Evolutionary conservation across 805 yeast species (phyloP).

Genomic region (Saturnispora saitoi): DNA sequence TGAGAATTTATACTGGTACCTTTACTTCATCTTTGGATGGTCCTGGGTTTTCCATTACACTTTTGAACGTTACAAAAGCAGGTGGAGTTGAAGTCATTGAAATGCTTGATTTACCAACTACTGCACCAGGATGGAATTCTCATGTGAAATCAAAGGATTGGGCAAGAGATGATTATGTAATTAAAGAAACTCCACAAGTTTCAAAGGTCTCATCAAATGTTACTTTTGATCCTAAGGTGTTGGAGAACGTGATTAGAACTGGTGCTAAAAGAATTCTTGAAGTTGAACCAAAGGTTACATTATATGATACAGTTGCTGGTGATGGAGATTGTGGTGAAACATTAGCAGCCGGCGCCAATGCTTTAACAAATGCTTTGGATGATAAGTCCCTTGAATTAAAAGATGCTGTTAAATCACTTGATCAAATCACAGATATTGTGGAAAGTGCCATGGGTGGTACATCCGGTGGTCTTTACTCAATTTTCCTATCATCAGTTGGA

Average conservation of each 20-base stretch:
- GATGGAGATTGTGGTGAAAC: constrained; percentile 98
- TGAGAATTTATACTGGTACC: constrained; percentile 63
- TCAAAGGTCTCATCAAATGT: constrained; percentile 16
- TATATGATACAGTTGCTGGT: constrained; percentile 82
- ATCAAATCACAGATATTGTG: constrained; percentile 72
- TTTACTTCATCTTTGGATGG: constrained; percentile 87
- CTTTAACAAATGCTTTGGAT: constrained; percentile 48
- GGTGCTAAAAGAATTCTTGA: constrained; percentile 46
- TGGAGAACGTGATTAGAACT: constrained; percentile 32
- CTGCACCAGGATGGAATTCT: constrained; percentile 78
- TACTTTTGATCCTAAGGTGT: constrained; percentile 24
- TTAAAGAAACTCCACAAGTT: constrained; percentile 24
- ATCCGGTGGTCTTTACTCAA: constrained; percentile 88
- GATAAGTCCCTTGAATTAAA: constrained; percentile 28
- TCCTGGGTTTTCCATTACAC: constrained; percentile 82
- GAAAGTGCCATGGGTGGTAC: constrained; percentile 96
- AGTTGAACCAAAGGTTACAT: constrained; percentile 78
- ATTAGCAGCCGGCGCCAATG: constrained; percentile 71
- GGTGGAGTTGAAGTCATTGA: constrained; percentile 39
- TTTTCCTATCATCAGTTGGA: constrained; percentile 71
- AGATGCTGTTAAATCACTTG: constrained; percentile 51
- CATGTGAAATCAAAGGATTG: constrained; percentile 25
- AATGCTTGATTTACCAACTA: constrained; percentile 61
- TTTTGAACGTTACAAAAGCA: constrained; percentile 58
- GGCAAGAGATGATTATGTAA: constrained; percentile 12